Conservation (phyloP, 2,329 filamentous ascomycete species). For the Curvularia sp. region DNA sequence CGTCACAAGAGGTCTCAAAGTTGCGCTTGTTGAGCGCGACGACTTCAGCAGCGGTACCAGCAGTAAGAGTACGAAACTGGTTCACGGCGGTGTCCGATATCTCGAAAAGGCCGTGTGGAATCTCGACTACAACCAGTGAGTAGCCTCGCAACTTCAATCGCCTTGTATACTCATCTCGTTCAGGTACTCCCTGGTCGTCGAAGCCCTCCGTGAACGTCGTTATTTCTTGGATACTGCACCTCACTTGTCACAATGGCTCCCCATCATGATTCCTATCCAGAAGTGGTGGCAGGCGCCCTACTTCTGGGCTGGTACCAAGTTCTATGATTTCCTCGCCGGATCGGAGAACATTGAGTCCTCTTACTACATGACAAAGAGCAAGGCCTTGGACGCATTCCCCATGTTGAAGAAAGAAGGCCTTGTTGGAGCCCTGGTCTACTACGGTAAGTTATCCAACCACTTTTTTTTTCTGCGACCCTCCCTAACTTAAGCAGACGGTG, state of each 20-base stretch:
- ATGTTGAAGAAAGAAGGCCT: constrained; percentile 84
- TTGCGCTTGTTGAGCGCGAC: constrained; percentile 81
- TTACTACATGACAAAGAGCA: constrained; percentile 86
- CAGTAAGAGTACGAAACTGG: constrained; percentile 86
- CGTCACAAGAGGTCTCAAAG: constrained; percentile 77
- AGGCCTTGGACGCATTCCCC: constrained; percentile 84
- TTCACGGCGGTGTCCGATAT: constrained; percentile 84
- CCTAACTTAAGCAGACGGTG: constrained; percentile 67
- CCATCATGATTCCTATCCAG: constrained; percentile 82
- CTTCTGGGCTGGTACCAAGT: constrained; percentile 79
- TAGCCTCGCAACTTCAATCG: background rate
- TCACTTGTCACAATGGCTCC: constrained; percentile 80
- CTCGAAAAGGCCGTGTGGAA: constrained; percentile 88
- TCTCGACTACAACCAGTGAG: constrained; percentile 78
- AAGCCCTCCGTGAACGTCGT: constrained; percentile 81
- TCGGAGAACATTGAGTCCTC: constrained; percentile 88
- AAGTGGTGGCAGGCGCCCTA: constrained; percentile 86
- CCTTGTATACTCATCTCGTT: background rate
- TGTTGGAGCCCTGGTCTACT: constrained; percentile 85
- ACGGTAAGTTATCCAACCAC: constrained; percentile 58
- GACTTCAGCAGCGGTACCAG: constrained; percentile 84
- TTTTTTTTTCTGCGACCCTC: background rate
- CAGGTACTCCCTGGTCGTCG: constrained; percentile 74
- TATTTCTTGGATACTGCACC: constrained; percentile 85
- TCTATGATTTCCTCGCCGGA: constrained; percentile 84